Evolutionary conservation across 768 basidiomycete genomes (phyloP).

Genomic region (Xerocomellus dryophilus): DNA sequence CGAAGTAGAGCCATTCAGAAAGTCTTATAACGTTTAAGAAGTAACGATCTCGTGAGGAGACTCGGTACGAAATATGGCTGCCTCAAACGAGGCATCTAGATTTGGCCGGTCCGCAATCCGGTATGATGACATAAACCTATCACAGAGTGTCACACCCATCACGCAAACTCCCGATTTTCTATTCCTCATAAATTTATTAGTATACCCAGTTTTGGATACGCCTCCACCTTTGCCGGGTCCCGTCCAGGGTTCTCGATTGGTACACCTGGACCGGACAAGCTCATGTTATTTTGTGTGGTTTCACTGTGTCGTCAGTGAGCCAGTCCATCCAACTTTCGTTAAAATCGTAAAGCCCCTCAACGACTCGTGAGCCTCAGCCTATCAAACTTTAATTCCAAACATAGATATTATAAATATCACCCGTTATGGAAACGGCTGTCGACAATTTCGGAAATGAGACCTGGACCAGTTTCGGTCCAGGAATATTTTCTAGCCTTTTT

Average conservation of each 20-base stretch:
- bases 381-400: no score
- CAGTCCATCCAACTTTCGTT: no score
- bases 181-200: slow-evolving; percentile 21
- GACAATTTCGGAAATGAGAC: no score
- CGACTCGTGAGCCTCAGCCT: no score
- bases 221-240: slow-evolving; percentile 8
- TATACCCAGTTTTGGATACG: slow-evolving; percentile 21
- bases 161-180: slow-evolving; percentile 24
- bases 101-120: slow-evolving; percentile 35
- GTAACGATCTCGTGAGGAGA: slow-evolving; percentile 35
- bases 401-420: no score
- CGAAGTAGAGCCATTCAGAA: slow-evolving; percentile 24
- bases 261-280: no score
- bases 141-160: slow-evolving; percentile 23
- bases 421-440: no score
- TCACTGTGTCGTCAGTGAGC: no score
- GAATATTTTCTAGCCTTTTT: slow-evolving; percentile 11
- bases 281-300: no score
- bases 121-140: slow-evolving; percentile 28
- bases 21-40: slow-evolving; percentile 35
- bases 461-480: no score
- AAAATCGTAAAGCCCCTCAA: no score
- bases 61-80: slow-evolving; percentile 26
- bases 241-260: slow-evolving; percentile 5
- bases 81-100: slow-evolving; percentile 21